Conservation (phyloP, 495 filamentous ascomycete species). For the Penicillium canariense region DNA sequence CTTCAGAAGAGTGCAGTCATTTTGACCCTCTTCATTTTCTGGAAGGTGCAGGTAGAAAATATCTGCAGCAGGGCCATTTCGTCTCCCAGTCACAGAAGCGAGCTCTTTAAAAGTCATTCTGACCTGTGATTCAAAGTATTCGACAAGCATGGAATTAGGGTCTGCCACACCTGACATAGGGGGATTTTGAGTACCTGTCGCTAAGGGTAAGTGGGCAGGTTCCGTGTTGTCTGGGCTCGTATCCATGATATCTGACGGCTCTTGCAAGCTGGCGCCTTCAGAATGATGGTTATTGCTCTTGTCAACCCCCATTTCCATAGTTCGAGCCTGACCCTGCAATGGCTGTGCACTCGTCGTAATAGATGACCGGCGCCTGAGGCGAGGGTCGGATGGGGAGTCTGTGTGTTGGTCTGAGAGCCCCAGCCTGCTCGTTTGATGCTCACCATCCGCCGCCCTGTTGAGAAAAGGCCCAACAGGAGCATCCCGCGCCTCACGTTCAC, state of each 20-base stretch:
- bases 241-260: background rate
- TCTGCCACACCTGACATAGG: background rate
- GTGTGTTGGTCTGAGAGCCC: background rate
- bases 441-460: too few relatives aligned
- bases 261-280: background rate
- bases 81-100: constrained; percentile 8
- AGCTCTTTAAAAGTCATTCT: constrained; percentile 24
- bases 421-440: too few relatives aligned
- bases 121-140: constrained; percentile 10
- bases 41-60: constrained; percentile 43
- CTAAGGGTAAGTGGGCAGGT: background rate
- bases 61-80: constrained; percentile 15
- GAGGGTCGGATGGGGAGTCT: background rate
- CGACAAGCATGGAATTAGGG: background rate
- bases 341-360: background rate
- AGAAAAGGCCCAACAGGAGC: too few relatives aligned
- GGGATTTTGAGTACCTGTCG: background rate
- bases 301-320: background rate
- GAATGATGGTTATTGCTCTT: background rate
- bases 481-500: too few relatives aligned
- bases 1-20: constrained; percentile 27
- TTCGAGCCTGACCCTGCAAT: background rate
- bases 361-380: background rate
- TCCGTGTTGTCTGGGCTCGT: background rate
- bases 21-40: constrained; percentile 12